Evolutionary conservation across 78 protist genomes (phyloP).

Genomic region (Dictyostelium purpureum): DNA sequence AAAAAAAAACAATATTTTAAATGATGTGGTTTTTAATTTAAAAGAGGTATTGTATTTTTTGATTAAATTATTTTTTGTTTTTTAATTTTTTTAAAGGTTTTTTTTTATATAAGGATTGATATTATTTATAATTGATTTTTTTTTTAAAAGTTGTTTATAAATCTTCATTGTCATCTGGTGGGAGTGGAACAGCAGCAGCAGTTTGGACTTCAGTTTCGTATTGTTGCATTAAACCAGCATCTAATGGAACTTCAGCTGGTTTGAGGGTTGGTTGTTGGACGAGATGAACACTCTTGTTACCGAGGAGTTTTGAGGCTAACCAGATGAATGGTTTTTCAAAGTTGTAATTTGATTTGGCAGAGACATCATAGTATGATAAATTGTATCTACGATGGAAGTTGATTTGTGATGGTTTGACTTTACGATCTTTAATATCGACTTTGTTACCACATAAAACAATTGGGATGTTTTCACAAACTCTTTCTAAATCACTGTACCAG

Average conservation of each 20-base stretch:
- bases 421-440: conserved; percentile 98
- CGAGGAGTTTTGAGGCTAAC: conserved; percentile 96
- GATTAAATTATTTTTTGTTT: background rate
- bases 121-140: background rate
- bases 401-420: conserved; percentile 97
- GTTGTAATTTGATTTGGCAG: conserved; percentile 99
- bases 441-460: conserved; percentile 99
- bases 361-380: conserved; percentile 98
- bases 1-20: background rate
- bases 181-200: conserved; percentile 85
- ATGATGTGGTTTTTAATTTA: background rate
- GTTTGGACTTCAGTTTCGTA: conserved; percentile 84
- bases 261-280: conserved; percentile 69
- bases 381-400: conserved; percentile 98
- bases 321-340: conserved; percentile 99
- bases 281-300: conserved; percentile 49
- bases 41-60: background rate
- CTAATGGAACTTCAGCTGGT: conserved; percentile 86
- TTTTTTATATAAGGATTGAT: background rate
- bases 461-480: conserved; percentile 99
- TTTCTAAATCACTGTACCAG: conserved; percentile 98
- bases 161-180: conserved; percentile 82
- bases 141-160: conserved; percentile 7
- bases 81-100: background rate
- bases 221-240: conserved; percentile 54